Conservation (phyloP, 2,329 filamentous ascomycete species). For the Sarocladiaceae sp. region DNA sequence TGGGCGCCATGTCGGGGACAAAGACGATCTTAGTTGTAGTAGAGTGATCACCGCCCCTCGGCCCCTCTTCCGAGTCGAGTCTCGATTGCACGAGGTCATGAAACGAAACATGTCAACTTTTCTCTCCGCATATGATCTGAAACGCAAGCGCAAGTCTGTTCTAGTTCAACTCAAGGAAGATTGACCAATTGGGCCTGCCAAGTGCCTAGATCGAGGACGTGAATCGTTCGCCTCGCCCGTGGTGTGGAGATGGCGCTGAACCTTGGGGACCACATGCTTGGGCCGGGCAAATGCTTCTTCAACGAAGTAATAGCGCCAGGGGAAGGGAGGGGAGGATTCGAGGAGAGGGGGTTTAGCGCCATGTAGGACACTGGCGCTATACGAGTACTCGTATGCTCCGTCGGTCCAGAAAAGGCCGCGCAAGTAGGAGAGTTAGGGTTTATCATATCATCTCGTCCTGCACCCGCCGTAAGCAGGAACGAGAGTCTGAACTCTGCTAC, state of each 20-base stretch:
- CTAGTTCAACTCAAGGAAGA: background rate
- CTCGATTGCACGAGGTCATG: background rate
- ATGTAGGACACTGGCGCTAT: no score
- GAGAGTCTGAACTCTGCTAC: background rate
- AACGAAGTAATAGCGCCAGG: background rate
- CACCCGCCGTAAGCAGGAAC: background rate
- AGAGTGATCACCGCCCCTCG: background rate
- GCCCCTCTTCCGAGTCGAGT: background rate
- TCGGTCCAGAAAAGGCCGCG: background rate
- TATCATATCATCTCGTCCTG: background rate
- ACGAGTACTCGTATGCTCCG: background rate
- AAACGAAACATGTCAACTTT: background rate
- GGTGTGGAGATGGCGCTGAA: background rate
- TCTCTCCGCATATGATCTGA: background rate
- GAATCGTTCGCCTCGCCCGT: background rate
- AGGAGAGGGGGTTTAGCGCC: background rate
- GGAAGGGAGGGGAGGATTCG: background rate
- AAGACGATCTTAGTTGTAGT: no score
- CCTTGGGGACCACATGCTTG: background rate
- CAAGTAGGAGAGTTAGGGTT: background rate
- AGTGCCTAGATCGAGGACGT: background rate
- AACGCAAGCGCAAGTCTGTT: slow-evolving; percentile 1
- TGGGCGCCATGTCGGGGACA: no score
- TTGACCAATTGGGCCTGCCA: background rate
- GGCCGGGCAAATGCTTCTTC: background rate